These are phyloP conservation scores for Kwoniella sp. DNA, from an alignment of 768 basidiomycete genomes.

Conservation along the genomic window DNA sequence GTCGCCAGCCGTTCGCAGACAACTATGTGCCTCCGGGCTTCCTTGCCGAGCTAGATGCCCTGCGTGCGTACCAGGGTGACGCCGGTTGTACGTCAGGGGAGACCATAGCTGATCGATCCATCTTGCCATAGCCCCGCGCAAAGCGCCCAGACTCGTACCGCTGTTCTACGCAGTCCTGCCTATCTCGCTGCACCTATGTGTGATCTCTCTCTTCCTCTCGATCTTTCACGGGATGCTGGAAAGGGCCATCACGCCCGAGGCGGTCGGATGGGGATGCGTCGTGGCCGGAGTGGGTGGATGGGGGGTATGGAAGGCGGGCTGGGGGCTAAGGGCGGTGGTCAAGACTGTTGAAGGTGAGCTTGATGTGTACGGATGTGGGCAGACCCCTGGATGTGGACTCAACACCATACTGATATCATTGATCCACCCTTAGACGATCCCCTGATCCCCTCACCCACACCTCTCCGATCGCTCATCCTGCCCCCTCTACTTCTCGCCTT, in stretches of 20 bases:
- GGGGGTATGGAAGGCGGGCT: conserved; percentile 22
- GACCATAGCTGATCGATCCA: not conserved
- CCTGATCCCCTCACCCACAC: conserved; percentile 30
- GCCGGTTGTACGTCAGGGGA: not conserved
- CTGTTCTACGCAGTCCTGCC: conserved; percentile 50
- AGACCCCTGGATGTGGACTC: not conserved
- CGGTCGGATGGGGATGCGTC: conserved; percentile 31
- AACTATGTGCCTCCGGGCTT: conserved; percentile 79
- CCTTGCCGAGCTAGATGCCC: conserved; percentile 62
- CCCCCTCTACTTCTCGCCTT: conserved; percentile 85
- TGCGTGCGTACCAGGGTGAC: conserved; percentile 36
- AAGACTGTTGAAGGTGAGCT: not conserved
- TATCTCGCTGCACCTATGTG: conserved; percentile 77
- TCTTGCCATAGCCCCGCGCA: conserved; percentile 18
- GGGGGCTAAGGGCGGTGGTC: conserved; percentile 18
- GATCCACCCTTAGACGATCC: not conserved
- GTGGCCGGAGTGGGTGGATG: conserved; percentile 14
- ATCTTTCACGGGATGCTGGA: conserved; percentile 56
- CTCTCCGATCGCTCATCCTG: conserved; percentile 54
- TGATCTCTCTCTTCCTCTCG: conserved; percentile 74
- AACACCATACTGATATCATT: too few species aligned
- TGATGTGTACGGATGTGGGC: too few species aligned
- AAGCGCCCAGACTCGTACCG: conserved; percentile 15
- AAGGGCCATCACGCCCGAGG: conserved; percentile 8
- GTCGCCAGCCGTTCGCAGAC: conserved; percentile 65